Base-by-base conservation (phyloP, 1,284 basidiomycete species). In the Flammula alnicola region DNA sequence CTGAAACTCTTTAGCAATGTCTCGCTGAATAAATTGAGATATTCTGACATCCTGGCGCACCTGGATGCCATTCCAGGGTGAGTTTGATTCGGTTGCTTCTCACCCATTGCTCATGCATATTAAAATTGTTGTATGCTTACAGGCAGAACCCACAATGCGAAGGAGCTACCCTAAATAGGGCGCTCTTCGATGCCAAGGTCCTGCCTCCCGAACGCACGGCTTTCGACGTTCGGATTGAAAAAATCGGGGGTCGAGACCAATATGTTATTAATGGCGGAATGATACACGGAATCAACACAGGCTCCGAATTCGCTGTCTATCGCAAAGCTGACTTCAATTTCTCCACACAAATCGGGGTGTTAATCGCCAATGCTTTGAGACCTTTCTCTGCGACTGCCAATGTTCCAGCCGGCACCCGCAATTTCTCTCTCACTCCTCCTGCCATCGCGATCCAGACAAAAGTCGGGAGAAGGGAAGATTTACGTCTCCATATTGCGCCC, bases 141-240 rank as follows among this genome's bases (percentile, higher is more conserved):
- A 47, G 44, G 10, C 44, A 47, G 17, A 39, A 29, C 10, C 35
- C 44, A 4, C 44, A 47, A 12, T 47, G 36, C 19, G 44, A 47
- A 30, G 44, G 44, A 11, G 4, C 27, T 5, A 12, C 37, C n/a
- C 4, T 20, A 14, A 8, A 47, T 31, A 38, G 44, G 9, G 17
- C 10, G 6, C 26, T 47, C 17, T 47, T 47, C 14, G 26, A 36
- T 17, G n/a, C n/a, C n/a, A 26, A 36, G 32, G 23, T 27, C 6
- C 23, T 14, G 5, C 14, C 32, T 12, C n/a, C 32, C 19, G 22
- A 14, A 2, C 32, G 22, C 1, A 27, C 14, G n/a, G 30, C 43
- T 4, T 36, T 44, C 20, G 8, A 23, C 5, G 31, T 44, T 10
- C 11, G 14, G 1, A 26, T 11, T n/a, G 12, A 19, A 16, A 10